A percentile compares a stretch with the other conserved stretches of the same genome.
phyloP scores from a whole-genome alignment of 257 asterid genomes.

The Przewalskia tangutica region DNA sequence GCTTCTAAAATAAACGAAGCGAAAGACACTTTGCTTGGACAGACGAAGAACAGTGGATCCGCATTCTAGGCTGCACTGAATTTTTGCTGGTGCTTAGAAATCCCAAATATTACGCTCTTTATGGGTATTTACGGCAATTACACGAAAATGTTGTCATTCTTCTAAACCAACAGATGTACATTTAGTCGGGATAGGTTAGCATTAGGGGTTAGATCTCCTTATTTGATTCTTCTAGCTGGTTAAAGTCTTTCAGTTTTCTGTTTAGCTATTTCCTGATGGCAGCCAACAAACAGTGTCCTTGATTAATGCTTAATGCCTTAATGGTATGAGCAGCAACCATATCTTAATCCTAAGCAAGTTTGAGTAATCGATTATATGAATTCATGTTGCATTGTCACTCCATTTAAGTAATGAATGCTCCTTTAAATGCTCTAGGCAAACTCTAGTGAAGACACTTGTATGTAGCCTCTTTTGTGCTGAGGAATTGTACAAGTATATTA shows the following conservation, averaged over 20 bases:
- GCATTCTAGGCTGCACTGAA: slow-evolving; percentile 36
- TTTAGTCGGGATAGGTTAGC: neutral
- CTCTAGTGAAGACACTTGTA: no score
- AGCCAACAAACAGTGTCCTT: neutral
- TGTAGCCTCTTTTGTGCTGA: no score
- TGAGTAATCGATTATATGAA: neutral
- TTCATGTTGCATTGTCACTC: neutral
- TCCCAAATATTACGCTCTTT: neutral
- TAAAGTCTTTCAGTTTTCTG: neutral
- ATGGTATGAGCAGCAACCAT: neutral
- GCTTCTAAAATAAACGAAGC: no score
- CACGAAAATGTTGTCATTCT: neutral
- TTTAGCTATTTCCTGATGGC: neutral
- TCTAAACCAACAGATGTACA: neutral
- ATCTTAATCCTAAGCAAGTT: neutral
- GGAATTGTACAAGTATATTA: no score
- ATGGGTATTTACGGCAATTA: neutral
- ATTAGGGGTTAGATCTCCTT: neutral
- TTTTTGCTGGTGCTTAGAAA: slow-evolving; percentile 11
- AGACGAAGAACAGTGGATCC: slow-evolving; percentile 49
- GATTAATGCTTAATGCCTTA: no score
- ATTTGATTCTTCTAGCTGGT: neutral
- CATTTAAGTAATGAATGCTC: neutral
- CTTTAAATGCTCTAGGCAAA: no score
- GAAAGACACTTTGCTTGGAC: slow-evolving; percentile 66